Evolutionary conservation across 2,329 filamentous ascomycete species (phyloP).

Genomic region (Saccharata proteae): DNA sequence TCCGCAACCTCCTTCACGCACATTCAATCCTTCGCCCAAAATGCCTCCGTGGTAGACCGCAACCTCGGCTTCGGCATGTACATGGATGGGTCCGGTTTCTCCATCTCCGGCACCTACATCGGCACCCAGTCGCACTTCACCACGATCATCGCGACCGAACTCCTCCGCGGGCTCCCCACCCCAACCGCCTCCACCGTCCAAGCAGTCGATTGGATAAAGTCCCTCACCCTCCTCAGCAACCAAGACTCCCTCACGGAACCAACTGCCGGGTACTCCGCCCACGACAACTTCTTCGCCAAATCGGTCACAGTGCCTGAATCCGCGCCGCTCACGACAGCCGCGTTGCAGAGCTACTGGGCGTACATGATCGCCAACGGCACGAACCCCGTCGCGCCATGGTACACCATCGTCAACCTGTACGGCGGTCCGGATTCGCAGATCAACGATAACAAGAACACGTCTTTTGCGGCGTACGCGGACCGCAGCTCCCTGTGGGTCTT

Average conservation of each 20-base stretch:
- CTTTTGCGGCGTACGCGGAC: constrained; percentile 23
- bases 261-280: constrained; percentile 22
- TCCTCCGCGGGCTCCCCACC: constrained; percentile 24
- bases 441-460: constrained; percentile 21
- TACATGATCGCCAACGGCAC: constrained; percentile 16
- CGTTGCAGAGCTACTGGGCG: constrained; percentile 18
- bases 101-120: constrained; percentile 29
- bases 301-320: constrained; percentile 27
- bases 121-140: constrained; percentile 26
- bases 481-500: constrained; percentile 25
- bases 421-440: constrained; percentile 24
- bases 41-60: constrained; percentile 27
- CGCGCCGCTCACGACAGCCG: constrained; percentile 16
- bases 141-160: constrained; percentile 23
- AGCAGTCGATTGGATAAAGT: constrained; percentile 20
- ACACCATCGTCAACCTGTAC: constrained; percentile 27
- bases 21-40: constrained; percentile 29
- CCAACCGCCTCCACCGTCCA: constrained; percentile 15
- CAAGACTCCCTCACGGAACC: constrained; percentile 17
- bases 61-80: constrained; percentile 31
- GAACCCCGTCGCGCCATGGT: constrained; percentile 16
- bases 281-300: constrained; percentile 30
- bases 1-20: constrained; percentile 27
- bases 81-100: constrained; percentile 24
- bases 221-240: constrained; percentile 30